Conservation (phyloP, 2,329 filamentous ascomycete genomes). For the Colletotrichum agaves region DNA sequence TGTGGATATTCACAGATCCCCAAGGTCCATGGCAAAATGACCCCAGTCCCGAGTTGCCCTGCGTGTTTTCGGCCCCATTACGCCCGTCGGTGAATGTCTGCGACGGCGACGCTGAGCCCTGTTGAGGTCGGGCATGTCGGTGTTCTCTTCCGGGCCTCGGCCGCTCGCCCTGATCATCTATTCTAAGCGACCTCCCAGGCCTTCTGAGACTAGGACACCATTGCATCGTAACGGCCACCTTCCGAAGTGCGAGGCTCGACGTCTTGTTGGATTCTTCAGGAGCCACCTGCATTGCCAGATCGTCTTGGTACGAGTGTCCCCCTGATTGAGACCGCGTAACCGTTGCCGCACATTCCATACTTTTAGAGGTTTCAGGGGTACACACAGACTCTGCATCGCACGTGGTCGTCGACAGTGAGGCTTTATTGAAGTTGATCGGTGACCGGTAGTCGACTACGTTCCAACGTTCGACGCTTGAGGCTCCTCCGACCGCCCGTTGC, state of each 20-base stretch:
- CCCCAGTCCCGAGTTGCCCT: slow-evolving; percentile 15
- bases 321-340: neutral
- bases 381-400: neutral
- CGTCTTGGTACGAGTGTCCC: neutral
- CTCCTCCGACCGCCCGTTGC: neutral
- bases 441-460: neutral
- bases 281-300: neutral
- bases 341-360: neutral
- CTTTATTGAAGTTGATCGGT: neutral
- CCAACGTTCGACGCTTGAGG: slow-evolving; percentile 3
- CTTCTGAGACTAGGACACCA: neutral
- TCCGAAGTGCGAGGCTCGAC: no score
- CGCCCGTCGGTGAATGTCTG: slow-evolving; percentile 32
- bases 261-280: neutral
- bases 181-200: neutral
- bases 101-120: slow-evolving; percentile 20
- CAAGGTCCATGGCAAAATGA: slow-evolving; percentile 25
- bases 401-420: neutral
- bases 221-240: no score
- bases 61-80: slow-evolving; percentile 25
- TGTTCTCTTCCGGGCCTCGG: slow-evolving; percentile 26
- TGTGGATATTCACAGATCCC: slow-evolving; percentile 21
- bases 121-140: slow-evolving; percentile 28
- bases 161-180: neutral
- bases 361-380: neutral